Base-by-base conservation (phyloP, 2,329 filamentous ascomycete genomes). In the Ceratocystis papillata region DNA sequence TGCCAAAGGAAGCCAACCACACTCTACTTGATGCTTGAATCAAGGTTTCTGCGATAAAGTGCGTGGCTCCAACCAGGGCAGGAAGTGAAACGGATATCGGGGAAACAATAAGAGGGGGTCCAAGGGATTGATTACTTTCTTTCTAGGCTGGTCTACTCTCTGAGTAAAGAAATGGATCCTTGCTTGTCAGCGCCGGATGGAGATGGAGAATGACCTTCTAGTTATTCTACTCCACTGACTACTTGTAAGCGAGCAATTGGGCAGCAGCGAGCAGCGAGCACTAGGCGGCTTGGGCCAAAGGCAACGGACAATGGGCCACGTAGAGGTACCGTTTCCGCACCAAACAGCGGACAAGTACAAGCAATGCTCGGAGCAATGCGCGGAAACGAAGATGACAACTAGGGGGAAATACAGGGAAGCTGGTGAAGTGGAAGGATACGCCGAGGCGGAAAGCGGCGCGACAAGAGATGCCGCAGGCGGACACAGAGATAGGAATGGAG, bases 11-110 rank as follows among this genome's bases (percentile, higher is more conserved):
- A 33, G 28, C 15, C 17, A 7, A 8, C 25, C 53, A 25, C 53
- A 59, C 28, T 30, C 53, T 30, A 59, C 48, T 53, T 53, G 48
- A 59, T 33, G 53, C 28, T 59, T 25, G 28, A 59, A 22, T 17
- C 28, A 33, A 59, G 53, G 25, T 10, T 30, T 59, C 7, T 59
- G 53, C 53, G 17, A 59, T 30, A 20, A 5, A 33, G 28, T 59
- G 53, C 25, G 25, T 59, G 53, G 25, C 53, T n/a, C 53, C 28
- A 33, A 30, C 53, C 53, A 59, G 28, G 17, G 28, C 17, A 59
- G 6, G 28, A 30, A 33, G 20, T 30, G 53, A 30, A 59, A 59
- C 53, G 28, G 53, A 59, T 10, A 17, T 33, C 20, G 20, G 48
- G 48, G 20, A 17, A 17, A 33, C 12, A 33, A n/a, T 41, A 41